Evolutionary conservation across 176 grass and related monocot genomes (phyloP).

Genomic region (Ampelocalamus luodianensis): DNA sequence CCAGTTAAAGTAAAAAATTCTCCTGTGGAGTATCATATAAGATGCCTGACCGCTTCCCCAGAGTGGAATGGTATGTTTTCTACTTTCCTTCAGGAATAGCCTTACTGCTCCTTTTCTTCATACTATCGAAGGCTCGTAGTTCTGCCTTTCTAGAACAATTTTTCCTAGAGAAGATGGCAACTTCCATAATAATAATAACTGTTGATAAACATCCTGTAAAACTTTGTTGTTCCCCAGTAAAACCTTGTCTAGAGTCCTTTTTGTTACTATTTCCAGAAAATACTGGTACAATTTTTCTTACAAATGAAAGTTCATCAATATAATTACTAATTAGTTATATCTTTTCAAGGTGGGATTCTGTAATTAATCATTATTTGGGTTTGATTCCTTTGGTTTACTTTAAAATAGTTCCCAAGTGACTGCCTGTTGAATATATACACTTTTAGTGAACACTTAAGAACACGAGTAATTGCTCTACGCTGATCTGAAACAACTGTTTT

Average conservation of each 20-base stretch:
- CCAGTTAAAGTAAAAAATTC: slow-evolving; percentile 56
- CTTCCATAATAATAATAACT: not conserved
- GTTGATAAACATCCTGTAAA: not conserved
- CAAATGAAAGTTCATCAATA: not conserved
- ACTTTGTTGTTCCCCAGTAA: not conserved
- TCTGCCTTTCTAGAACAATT: not conserved
- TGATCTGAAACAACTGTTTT: slow-evolving; percentile 16
- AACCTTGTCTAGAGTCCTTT: not conserved
- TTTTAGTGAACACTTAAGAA: not conserved
- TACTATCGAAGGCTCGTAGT: not conserved
- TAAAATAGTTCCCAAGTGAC: not conserved
- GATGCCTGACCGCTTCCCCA: slow-evolving; percentile 58
- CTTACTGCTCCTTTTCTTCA: not conserved
- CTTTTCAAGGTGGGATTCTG: slow-evolving; percentile 1
- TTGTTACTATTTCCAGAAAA: not conserved
- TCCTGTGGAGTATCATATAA: slow-evolving; percentile 53
- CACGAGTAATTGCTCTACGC: not conserved
- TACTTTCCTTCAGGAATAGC: slow-evolving; percentile 19
- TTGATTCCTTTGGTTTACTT: slow-evolving; percentile 1
- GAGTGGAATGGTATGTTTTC: slow-evolving; percentile 56
- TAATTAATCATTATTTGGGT: not conserved
- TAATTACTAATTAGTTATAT: slow-evolving; percentile 3
- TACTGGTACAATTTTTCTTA: not conserved
- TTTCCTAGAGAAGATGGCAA: not conserved
- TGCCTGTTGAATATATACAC: not conserved